Evolutionary conservation across 495 filamentous ascomycete species (phyloP).

Genomic region (Aspergillus bridgeri): DNA sequence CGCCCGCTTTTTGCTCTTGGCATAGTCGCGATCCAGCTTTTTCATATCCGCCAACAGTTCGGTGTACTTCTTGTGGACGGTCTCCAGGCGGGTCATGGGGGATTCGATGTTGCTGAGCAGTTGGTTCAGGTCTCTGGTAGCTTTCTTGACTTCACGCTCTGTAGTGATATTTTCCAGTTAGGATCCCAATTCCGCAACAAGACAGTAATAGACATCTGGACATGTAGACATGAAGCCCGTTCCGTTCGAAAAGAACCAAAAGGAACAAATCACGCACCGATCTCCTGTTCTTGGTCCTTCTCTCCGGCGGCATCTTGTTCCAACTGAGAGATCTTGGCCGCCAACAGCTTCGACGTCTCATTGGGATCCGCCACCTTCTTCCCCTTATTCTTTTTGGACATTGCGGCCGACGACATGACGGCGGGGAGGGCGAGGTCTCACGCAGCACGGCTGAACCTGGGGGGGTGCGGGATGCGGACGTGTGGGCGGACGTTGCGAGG

Average conservation of each 20-base stretch:
- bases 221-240: background rate
- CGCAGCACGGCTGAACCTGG: background rate
- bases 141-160: slow-evolving; percentile 88
- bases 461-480: slow-evolving; percentile 6
- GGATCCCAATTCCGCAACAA: slow-evolving; percentile 10
- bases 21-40: slow-evolving; percentile 84
- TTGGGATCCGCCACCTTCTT: slow-evolving; percentile 74
- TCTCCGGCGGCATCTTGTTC: slow-evolving; percentile 89
- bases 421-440: background rate
- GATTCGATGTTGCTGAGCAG: slow-evolving; percentile 77
- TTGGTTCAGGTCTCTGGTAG: slow-evolving; percentile 81
- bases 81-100: slow-evolving; percentile 71
- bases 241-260: background rate
- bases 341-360: slow-evolving; percentile 84
- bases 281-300: slow-evolving; percentile 93
- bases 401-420: slow-evolving; percentile 41
- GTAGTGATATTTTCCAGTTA: slow-evolving; percentile 24
- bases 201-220: background rate
- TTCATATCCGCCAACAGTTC: slow-evolving; percentile 94
- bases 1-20: slow-evolving; percentile 91
- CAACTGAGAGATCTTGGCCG: slow-evolving; percentile 91
- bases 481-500: slow-evolving; percentile 23
- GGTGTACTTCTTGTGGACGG: slow-evolving; percentile 83
- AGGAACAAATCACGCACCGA: slow-evolving; percentile 66
- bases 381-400: slow-evolving; percentile 66